Percentiles rank a stretch among this genome's conserved stretches.
Evolutionary conservation across 2,329 filamentous ascomycete species (phyloP).

Genomic region (Sarocladium strictum): DNA sequence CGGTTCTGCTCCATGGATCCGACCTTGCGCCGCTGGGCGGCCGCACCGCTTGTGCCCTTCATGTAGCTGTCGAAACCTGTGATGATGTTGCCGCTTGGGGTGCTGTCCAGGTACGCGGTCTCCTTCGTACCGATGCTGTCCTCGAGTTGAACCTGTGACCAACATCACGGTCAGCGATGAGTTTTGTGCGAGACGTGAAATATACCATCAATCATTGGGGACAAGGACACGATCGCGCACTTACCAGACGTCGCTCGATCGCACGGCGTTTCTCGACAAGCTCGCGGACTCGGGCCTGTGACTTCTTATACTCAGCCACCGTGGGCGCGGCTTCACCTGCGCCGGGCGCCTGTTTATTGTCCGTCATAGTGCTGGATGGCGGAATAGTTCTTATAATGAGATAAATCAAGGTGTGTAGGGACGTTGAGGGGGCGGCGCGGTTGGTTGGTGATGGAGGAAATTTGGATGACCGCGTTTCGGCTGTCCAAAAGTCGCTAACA

Average conservation of each 20-base stretch:
- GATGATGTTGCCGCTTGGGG: slow-evolving; percentile 87
- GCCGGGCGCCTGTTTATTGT: slow-evolving; percentile 23
- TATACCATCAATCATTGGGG: neutral
- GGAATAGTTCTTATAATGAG: neutral
- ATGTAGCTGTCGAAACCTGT: slow-evolving; percentile 98
- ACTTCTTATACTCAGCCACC: slow-evolving; percentile 44
- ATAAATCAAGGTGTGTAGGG: neutral
- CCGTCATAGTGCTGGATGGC: slow-evolving; percentile 24
- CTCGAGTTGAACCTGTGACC: slow-evolving; percentile 45
- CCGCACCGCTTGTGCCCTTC: slow-evolving; percentile 68
- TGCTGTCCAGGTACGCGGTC: slow-evolving; percentile 83
- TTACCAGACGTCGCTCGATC: slow-evolving; percentile 31
- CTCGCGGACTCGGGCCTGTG: slow-evolving; percentile 41
- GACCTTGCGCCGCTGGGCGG: slow-evolving; percentile 57
- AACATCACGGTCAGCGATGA: neutral
- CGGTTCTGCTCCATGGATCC: slow-evolving; percentile 64
- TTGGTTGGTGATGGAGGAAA: neutral
- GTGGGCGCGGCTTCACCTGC: slow-evolving; percentile 25
- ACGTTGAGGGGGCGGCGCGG: neutral
- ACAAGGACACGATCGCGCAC: slow-evolving; percentile 11
- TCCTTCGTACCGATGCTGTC: slow-evolving; percentile 81
- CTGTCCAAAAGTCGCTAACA: neutral
- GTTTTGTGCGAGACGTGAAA: neutral
- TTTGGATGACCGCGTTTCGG: neutral
- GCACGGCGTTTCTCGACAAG: slow-evolving; percentile 38